Percentiles rank a stretch among this genome's conserved stretches.
These are phyloP conservation scores for Boechera stricta DNA, from an alignment of 345 rosid genomes.

Conservation along the genomic window DNA sequence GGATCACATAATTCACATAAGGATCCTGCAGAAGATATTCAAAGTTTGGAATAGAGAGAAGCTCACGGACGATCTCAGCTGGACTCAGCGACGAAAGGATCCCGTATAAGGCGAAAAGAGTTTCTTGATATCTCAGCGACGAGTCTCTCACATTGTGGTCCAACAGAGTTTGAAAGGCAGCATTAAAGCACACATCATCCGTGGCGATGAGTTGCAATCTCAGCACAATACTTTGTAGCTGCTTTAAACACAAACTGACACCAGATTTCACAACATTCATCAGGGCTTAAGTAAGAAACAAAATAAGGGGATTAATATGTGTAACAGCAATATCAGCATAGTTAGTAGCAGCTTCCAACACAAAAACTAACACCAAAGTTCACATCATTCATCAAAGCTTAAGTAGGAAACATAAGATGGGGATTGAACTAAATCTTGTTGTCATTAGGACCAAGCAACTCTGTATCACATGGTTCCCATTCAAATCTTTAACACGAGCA, in stretches of 20 bases:
- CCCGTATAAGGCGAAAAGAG: constrained; percentile 66
- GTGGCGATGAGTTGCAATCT: constrained; percentile 75
- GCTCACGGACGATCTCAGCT: constrained; percentile 59
- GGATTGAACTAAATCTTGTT: constrained; percentile 51
- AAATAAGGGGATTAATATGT: neutral
- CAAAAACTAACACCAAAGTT: constrained; percentile 51
- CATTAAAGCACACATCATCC: constrained; percentile 81
- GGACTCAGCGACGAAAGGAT: constrained; percentile 61
- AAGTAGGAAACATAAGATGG: constrained; percentile 12
- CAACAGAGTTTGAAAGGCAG: constrained; percentile 62
- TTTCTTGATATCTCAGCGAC: constrained; percentile 57
- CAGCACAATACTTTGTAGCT: constrained; percentile 63
- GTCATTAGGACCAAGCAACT: constrained; percentile 67
- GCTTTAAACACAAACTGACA: constrained; percentile 71
- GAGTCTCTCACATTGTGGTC: constrained; percentile 56
- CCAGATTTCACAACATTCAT: constrained; percentile 7
- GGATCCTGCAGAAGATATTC: constrained; percentile 78
- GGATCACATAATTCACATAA: constrained; percentile 77
- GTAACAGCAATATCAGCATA: neutral
- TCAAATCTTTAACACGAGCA: constrained; percentile 68
- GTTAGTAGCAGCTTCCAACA: constrained; percentile 54
- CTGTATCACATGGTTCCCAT: constrained; percentile 83
- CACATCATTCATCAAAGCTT: neutral
- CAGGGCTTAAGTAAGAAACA: neutral
- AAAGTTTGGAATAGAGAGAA: constrained; percentile 60